A percentile compares a stretch with the other conserved stretches of the same genome.
These are phyloP conservation scores for Globisporangium ultimum DNA, from an alignment of 352 stramenopile genomes.

Conservation along the genomic window DNA sequence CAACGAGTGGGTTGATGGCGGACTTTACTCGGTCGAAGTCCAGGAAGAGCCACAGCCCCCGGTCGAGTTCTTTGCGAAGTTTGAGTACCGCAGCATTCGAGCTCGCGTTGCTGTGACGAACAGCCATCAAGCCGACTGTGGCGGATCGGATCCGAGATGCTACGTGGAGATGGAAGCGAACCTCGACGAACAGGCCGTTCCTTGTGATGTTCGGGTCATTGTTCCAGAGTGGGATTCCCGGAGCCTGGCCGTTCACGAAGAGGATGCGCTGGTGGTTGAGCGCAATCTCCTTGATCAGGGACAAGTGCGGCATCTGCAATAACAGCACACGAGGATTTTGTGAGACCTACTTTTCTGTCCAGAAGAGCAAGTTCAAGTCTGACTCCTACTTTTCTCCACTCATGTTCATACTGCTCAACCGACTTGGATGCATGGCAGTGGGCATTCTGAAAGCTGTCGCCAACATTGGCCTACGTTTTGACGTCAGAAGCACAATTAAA, in stretches of 20 bases:
- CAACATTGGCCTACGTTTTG: no score
- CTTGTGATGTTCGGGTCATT: background rate
- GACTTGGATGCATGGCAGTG: no score
- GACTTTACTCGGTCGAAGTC: constrained; percentile 8
- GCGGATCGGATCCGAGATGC: background rate
- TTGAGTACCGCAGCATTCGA: background rate
- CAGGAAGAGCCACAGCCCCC: constrained; percentile 1
- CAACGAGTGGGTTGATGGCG: background rate
- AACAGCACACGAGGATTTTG: no score
- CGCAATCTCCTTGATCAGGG: constrained; percentile 6
- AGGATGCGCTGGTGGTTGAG: constrained; percentile 9
- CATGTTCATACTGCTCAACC: no score
- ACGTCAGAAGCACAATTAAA: no score
- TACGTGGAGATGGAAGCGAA: constrained; percentile 6
- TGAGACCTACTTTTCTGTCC: no score
- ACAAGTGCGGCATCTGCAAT: background rate
- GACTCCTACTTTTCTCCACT: no score
- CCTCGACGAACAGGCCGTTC: background rate
- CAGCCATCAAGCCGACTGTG: background rate
- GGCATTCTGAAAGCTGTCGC: no score
- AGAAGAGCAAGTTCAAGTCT: no score
- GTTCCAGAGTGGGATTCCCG: constrained; percentile 4
- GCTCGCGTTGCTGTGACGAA: constrained; percentile 2
- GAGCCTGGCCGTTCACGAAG: background rate
- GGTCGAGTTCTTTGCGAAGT: background rate